These are phyloP conservation scores for Fusarium oligoseptatum DNA, from an alignment of 2,329 filamentous ascomycete genomes.

Conservation along the genomic window DNA sequence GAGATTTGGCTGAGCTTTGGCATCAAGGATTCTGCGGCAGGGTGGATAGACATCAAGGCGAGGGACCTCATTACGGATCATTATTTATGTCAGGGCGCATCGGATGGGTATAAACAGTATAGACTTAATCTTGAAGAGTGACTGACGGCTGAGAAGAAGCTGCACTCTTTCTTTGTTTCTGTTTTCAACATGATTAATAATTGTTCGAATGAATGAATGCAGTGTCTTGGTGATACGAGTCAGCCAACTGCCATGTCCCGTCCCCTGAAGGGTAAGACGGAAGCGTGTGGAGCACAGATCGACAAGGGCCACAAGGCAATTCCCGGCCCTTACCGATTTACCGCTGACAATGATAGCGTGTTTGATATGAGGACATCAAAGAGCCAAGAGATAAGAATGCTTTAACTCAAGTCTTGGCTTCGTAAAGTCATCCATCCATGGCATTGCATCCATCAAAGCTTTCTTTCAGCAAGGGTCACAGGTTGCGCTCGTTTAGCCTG, in stretches of 20 bases:
- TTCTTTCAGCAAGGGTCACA: background rate
- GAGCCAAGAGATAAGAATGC: background rate
- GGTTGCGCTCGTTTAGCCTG: background rate
- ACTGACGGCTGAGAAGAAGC: background rate
- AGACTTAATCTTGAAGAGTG: conserved; percentile 19
- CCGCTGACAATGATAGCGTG: background rate
- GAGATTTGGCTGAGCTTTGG: conserved; percentile 43
- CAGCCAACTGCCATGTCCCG: background rate
- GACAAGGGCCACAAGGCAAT: background rate
- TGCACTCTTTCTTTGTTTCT: background rate
- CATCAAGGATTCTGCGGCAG: conserved; percentile 35
- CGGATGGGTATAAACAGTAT: conserved; percentile 27
- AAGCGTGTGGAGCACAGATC: background rate
- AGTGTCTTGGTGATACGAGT: background rate
- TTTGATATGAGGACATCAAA: background rate
- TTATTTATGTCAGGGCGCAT: conserved; percentile 35
- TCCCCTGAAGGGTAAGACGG: background rate
- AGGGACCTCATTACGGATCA: conserved; percentile 37
- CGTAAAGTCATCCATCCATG: background rate
- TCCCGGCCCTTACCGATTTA: background rate
- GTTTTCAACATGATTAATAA: background rate
- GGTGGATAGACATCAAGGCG: conserved; percentile 40
- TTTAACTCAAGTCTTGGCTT: background rate
- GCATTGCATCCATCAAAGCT: background rate
- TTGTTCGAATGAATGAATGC: background rate